Evolutionary conservation across 768 basidiomycete genomes (phyloP).

Genomic region (Naganishia friedmannii): DNA sequence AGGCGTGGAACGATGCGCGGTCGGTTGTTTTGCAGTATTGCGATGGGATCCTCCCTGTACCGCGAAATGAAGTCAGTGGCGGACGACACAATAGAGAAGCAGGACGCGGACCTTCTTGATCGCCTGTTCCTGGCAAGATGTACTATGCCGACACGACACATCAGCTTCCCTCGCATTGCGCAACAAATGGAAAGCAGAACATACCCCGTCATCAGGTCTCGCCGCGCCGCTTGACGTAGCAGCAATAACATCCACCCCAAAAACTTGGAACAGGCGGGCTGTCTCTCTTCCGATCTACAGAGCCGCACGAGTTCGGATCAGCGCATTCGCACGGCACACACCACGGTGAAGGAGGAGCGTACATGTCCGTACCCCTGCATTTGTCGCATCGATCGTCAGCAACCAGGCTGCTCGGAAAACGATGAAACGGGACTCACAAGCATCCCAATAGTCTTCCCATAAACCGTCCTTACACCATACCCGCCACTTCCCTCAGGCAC

Average conservation of each 20-base stretch:
- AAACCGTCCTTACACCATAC: slow-evolving; percentile 39
- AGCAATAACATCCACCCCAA: slow-evolving; percentile 47
- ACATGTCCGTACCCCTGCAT: slow-evolving; percentile 47
- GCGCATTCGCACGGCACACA: no score
- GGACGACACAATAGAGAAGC: not conserved
- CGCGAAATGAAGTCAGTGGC: not conserved
- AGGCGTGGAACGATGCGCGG: slow-evolving; percentile 36
- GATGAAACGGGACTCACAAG: slow-evolving; percentile 38
- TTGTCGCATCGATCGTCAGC: not conserved
- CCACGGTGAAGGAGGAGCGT: not conserved
- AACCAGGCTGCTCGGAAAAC: not conserved
- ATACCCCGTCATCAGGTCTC: slow-evolving; percentile 42
- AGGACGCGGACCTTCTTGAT: slow-evolving; percentile 41
- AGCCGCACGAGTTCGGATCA: no score
- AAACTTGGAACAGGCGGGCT: slow-evolving; percentile 45
- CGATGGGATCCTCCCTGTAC: slow-evolving; percentile 45
- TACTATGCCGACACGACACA: slow-evolving; percentile 34
- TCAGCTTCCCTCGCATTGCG: not conserved
- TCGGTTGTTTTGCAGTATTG: slow-evolving; percentile 42
- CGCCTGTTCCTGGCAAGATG: slow-evolving; percentile 49
- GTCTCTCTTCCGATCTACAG: slow-evolving; percentile 45
- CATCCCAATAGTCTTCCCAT: slow-evolving; percentile 50
- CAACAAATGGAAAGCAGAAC: not conserved
- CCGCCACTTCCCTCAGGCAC: slow-evolving; percentile 14
- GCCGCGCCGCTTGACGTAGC: slow-evolving; percentile 48